Percentiles rank a stretch among this genome's conserved stretches.
phyloP scores from a whole-genome alignment of 768 basidiomycete species.

The Suillus luteus region DNA sequence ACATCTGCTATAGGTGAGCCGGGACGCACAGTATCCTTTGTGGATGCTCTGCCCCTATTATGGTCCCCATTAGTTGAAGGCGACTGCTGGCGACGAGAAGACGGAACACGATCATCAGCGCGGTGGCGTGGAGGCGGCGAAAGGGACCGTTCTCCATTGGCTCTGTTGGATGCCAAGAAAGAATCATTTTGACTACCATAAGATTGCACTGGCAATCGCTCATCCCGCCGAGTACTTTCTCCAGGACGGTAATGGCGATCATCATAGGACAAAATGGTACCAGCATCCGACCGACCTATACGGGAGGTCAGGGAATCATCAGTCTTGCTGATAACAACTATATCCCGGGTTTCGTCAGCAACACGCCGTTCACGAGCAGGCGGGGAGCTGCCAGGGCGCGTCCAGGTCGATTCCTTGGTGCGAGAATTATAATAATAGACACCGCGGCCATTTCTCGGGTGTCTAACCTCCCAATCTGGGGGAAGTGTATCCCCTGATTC shows the following conservation, averaged over 20 bases:
- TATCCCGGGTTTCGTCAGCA: slow-evolving; percentile 30
- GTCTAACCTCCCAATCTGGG: slow-evolving; percentile 61
- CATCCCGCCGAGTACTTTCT: slow-evolving; percentile 30
- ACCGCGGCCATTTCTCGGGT: slow-evolving; percentile 49
- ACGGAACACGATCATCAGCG: slow-evolving; percentile 24
- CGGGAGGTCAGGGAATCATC: slow-evolving; percentile 26
- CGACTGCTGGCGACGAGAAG: slow-evolving; percentile 27
- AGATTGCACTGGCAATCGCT: slow-evolving; percentile 24
- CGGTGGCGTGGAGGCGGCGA: slow-evolving; percentile 28
- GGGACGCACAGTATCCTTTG: neutral
- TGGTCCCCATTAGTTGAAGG: slow-evolving; percentile 25
- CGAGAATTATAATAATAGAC: slow-evolving; percentile 60
- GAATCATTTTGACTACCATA: slow-evolving; percentile 26
- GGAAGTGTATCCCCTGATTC: slow-evolving; percentile 45
- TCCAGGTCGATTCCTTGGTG: slow-evolving; percentile 62
- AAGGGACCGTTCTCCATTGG: slow-evolving; percentile 20
- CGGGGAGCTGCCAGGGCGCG: slow-evolving; percentile 43
- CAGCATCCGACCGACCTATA: slow-evolving; percentile 31
- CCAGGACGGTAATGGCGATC: slow-evolving; percentile 70
- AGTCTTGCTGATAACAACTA: slow-evolving; percentile 25
- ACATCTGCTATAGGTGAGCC: slow-evolving; percentile 19
- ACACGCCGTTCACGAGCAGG: slow-evolving; percentile 26
- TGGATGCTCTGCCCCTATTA: slow-evolving; percentile 15
- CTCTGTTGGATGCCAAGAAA: slow-evolving; percentile 27
- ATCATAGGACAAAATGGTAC: slow-evolving; percentile 46